Evolutionary conservation across 768 basidiomycete genomes (phyloP).

Genomic region (Pleurotus pulmonarius): DNA sequence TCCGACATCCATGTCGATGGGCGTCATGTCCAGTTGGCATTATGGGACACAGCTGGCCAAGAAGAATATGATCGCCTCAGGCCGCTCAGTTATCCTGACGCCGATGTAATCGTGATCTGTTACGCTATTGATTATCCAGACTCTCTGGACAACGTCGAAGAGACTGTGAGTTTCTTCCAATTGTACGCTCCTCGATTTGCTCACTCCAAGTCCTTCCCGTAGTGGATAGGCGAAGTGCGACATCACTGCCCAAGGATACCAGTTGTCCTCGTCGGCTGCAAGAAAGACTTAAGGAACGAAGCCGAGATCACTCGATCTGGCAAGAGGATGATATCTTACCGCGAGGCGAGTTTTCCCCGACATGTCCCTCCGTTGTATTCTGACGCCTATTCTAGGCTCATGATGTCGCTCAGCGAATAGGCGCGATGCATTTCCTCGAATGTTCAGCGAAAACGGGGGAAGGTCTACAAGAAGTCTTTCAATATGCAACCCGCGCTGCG

Average conservation of each 20-base stretch:
- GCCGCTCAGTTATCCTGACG: constrained; percentile 80
- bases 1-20: constrained; percentile 13
- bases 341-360: constrained; percentile 1
- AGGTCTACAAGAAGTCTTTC: constrained; percentile 69
- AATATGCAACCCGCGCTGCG: constrained; percentile 10
- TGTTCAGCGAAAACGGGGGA: constrained; percentile 77
- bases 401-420: constrained; percentile 10
- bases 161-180: constrained; percentile 39
- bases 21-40: constrained; percentile 6
- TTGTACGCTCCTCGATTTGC: not conserved
- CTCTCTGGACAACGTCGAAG: constrained; percentile 75
- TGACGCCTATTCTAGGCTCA: constrained; percentile 8
- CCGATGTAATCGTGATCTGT: constrained; percentile 81
- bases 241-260: constrained; percentile 73
- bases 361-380: not conserved
- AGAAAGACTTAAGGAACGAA: constrained; percentile 51
- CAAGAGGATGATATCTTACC: constrained; percentile 5
- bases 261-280: constrained; percentile 73
- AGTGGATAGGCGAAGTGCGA: constrained; percentile 73
- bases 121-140: constrained; percentile 78
- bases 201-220: constrained; percentile 22
- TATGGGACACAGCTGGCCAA: constrained; percentile 67
- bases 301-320: not conserved
- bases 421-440: constrained; percentile 54
- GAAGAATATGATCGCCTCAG: constrained; percentile 81